Percentiles rank a stretch among this genome's conserved stretches.
These are phyloP conservation scores for Lactarius deliciosus DNA, from an alignment of 768 basidiomycete genomes.

Conservation along the genomic window DNA sequence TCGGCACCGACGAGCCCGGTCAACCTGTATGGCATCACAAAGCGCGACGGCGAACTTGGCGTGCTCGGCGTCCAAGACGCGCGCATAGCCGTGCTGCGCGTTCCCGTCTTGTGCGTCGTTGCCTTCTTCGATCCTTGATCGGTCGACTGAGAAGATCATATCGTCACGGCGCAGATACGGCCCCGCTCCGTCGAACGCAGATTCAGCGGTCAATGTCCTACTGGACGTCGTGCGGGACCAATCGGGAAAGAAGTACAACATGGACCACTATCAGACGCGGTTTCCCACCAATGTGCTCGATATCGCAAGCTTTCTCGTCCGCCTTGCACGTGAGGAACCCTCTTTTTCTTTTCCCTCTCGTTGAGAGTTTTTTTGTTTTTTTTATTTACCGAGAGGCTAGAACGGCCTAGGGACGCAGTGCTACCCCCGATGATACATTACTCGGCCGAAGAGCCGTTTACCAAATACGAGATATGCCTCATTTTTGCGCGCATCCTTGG, in stretches of 20 bases:
- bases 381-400: constrained; percentile 32
- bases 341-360: constrained; percentile 20
- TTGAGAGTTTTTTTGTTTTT: background rate
- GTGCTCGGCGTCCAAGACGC: constrained; percentile 60
- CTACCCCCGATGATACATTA: constrained; percentile 84
- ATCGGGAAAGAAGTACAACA: constrained; percentile 84
- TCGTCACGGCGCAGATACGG: constrained; percentile 64
- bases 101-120: constrained; percentile 78
- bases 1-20: constrained; percentile 74
- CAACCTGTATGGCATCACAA: constrained; percentile 85
- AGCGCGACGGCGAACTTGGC: constrained; percentile 84
- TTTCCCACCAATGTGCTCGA: constrained; percentile 92
- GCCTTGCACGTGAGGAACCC: constrained; percentile 57
- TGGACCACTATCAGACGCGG: constrained; percentile 93
- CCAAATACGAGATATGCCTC: constrained; percentile 92
- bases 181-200: constrained; percentile 76
- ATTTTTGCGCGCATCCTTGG: constrained; percentile 70
- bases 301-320: constrained; percentile 80
- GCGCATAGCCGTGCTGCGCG: constrained; percentile 69
- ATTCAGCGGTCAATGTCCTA: constrained; percentile 87
- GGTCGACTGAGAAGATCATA: background rate
- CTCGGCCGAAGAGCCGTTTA: constrained; percentile 76
- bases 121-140: constrained; percentile 1
- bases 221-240: constrained; percentile 85
- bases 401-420: constrained; percentile 35